Evolutionary conservation across 1,284 basidiomycete species (phyloP).

Genomic region (Puccinia polysora): DNA sequence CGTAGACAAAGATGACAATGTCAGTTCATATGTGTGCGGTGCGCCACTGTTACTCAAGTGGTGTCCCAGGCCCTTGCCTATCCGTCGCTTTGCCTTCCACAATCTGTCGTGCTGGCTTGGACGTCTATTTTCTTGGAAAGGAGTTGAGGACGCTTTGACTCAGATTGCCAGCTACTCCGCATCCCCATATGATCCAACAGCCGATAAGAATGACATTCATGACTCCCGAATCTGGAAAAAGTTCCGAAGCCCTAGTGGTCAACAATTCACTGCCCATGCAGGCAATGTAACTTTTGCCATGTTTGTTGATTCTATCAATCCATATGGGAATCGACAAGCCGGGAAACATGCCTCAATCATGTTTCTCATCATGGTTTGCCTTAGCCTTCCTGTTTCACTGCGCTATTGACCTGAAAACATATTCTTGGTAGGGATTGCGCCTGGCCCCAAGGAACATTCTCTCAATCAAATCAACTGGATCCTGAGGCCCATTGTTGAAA

Average conservation of each 20-base stretch:
- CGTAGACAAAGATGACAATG: too few species aligned
- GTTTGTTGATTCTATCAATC: constrained; percentile 28
- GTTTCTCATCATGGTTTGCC: too few species aligned
- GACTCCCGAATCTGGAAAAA: constrained; percentile 6
- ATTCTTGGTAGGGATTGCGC: too few species aligned
- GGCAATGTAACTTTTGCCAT: constrained; percentile 15
- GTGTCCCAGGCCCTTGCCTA: too few species aligned
- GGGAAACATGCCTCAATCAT: constrained; percentile 3
- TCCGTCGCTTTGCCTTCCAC: constrained; percentile 7
- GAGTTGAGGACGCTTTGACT: neutral
- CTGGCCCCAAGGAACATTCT: too few species aligned
- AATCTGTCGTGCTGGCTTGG: constrained; percentile 4
- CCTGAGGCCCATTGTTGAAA: too few species aligned
- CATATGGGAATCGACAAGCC: neutral
- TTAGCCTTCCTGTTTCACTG: too few species aligned
- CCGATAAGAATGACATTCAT: constrained; percentile 1
- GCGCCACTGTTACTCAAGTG: too few species aligned
- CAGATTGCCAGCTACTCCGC: neutral
- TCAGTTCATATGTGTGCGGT: too few species aligned
- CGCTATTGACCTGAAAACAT: too few species aligned
- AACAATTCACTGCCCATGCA: neutral
- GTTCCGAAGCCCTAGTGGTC: neutral
- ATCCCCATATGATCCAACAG: neutral
- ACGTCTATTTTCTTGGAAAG: neutral
- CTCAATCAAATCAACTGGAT: too few species aligned